Percentiles rank a stretch among this genome's conserved stretches.
Conservation (phyloP, 169 alveolate species). For the Amoebophrya sp. region DNA sequence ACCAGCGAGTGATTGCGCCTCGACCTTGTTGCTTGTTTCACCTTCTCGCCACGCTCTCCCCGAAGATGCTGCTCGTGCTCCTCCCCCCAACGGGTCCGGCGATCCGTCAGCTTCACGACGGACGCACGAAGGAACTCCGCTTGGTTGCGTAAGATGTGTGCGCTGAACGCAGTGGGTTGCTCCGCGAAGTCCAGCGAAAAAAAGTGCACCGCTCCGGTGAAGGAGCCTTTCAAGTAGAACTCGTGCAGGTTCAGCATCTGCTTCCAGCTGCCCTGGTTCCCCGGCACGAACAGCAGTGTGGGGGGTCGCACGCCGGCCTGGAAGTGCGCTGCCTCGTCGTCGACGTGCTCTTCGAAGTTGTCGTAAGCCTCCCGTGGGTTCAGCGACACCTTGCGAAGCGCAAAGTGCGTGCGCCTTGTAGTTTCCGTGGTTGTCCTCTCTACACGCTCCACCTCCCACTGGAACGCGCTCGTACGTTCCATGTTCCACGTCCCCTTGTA, state of each 20-base stretch:
- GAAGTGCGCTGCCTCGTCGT: not conserved
- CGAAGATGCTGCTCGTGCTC: too few species aligned
- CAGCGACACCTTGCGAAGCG: too few species aligned
- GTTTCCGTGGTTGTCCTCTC: too few species aligned
- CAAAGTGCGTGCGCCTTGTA: too few species aligned
- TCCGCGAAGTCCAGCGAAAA: not conserved
- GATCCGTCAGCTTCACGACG: not conserved
- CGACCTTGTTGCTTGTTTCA: not conserved
- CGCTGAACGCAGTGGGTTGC: not conserved
- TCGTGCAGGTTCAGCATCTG: not conserved
- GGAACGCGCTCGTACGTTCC: not conserved
- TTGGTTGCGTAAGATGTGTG: not conserved
- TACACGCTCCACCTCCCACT: too few species aligned
- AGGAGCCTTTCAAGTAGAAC: not conserved
- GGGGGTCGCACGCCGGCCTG: not conserved
- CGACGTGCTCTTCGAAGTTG: not conserved
- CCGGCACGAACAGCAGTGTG: not conserved
- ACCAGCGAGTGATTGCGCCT: not conserved
- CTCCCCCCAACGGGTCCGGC: not conserved
- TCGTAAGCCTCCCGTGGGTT: too few species aligned
- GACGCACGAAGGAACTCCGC: not conserved
- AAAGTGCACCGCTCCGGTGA: not conserved
- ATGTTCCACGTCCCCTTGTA: not conserved
- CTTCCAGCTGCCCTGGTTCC: slow-evolving; percentile 8
- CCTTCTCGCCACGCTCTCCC: not conserved